Percentiles rank a stretch among this genome's conserved stretches.
phyloP scores from a whole-genome alignment of 169 alveolate species.

The Cryptosporidium ryanae region DNA sequence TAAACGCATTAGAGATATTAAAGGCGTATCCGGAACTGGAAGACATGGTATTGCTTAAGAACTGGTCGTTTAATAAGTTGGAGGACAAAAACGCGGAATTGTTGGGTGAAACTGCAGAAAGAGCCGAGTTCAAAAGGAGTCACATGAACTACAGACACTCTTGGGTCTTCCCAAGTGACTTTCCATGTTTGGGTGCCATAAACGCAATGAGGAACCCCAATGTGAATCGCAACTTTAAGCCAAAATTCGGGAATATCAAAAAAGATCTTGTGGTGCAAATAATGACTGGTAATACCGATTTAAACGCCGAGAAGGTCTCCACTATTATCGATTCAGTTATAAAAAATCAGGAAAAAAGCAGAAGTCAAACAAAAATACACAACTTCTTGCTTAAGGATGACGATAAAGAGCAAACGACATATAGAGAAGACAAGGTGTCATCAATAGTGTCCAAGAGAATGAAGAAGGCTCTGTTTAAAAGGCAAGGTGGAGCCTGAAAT shows the following conservation, averaged over 20 bases:
- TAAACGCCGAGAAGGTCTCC: conserved; percentile 25
- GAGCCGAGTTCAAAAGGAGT: conserved; percentile 45
- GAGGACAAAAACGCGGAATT: conserved; percentile 16
- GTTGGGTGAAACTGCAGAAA: conserved; percentile 2
- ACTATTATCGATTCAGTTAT: conserved; percentile 30
- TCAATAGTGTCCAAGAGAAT: conserved; percentile 59
- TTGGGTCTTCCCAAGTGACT: conserved; percentile 70
- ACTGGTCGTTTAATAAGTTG: conserved; percentile 84
- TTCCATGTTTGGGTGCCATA: conserved; percentile 41
- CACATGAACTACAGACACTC: conserved; percentile 63
- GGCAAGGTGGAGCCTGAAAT: background rate
- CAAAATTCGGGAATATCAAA: conserved; percentile 44
- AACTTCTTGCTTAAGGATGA: background rate
- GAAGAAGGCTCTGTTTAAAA: conserved; percentile 43
- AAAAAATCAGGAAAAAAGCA: conserved; percentile 9
- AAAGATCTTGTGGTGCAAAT: conserved; percentile 7
- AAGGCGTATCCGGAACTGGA: conserved; percentile 89
- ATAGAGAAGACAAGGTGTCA: conserved; percentile 30
- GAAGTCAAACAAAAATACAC: conserved; percentile 34
- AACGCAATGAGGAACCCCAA: conserved; percentile 61
- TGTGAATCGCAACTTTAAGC: conserved; percentile 1
- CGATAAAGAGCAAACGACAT: background rate
- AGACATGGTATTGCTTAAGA: conserved; percentile 82
- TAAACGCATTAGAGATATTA: conserved; percentile 93
- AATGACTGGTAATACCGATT: conserved; percentile 6